Base-by-base conservation (phyloP, 805 yeast genomes). In the Kodamaea nitidulidarum region DNA sequence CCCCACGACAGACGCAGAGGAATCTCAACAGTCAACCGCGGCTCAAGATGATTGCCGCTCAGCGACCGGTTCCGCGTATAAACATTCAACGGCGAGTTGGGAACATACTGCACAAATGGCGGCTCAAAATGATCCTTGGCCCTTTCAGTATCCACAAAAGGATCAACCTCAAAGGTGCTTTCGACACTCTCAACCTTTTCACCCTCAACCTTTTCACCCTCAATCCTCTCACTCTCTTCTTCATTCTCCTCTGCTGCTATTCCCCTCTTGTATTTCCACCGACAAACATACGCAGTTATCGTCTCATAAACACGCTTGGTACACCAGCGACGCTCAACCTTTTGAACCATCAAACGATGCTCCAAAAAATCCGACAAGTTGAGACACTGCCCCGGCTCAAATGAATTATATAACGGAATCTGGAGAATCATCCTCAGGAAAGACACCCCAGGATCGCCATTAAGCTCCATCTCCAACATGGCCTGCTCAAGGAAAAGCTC, bases 381-480 rank as follows among this genome's bases (percentile, higher is more conserved):
- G 46, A 87, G 67, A 58, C 95, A 86, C 46, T 80, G 81, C 35
- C 83, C 79, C 15, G 86, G 81, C 47, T 86, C 83, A 63, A 88
- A 85, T 32, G 81, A 70, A 2, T 84, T 76, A 60, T 87, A 88
- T 34, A 86, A 67, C 0, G 96, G 95, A 27, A 88, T 67, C 48
- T 78, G 80, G 21, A 78, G 60, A 27, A 90, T 58, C 12, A 87
- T 54, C 37, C 79, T 67, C 10, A 75, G 70, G 59, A 88, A 88
- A 3, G 80, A 70, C 7, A 88, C 73, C 1, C 84, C 85, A 0
- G 73, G 73, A n/a, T 73, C 78, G 12, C 73, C 68, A 35, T 73
- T 68, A 15, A 80, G 65, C 43, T 78, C 76, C 70, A 82, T 79
- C 27, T 70, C 72, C 46, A 76, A 55, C 17, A 70, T 54, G 0